Conservation (phyloP, 2,329 filamentous ascomycete species). For the Elsinoe arachidis region DNA sequence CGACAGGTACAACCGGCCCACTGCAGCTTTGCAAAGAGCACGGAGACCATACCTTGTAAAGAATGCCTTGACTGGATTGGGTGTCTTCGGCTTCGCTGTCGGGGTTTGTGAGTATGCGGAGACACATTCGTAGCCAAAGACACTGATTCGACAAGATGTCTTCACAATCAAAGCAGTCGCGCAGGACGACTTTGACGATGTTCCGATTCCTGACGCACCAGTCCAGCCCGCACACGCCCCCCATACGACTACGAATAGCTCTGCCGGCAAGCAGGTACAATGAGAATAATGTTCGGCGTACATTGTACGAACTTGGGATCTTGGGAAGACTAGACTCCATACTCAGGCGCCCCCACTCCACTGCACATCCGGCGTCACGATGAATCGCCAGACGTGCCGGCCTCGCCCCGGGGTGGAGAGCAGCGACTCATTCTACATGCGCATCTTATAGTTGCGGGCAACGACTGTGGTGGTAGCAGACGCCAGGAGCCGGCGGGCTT, state of each 20-base stretch:
- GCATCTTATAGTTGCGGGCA: too few species aligned
- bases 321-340: not conserved
- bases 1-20: slow-evolving; percentile 75
- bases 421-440: too few species aligned
- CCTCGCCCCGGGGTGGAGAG: too few species aligned
- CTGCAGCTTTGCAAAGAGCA: slow-evolving; percentile 81
- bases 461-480: too few species aligned
- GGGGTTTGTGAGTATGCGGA: slow-evolving; percentile 65
- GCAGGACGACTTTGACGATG: slow-evolving; percentile 95
- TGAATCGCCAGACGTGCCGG: not conserved
- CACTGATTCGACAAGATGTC: slow-evolving; percentile 40
- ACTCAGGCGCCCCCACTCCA: not conserved
- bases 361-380: not conserved
- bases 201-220: slow-evolving; percentile 74
- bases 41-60: slow-evolving; percentile 85
- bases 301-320: too few species aligned
- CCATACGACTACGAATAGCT: slow-evolving; percentile 17
- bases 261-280: not conserved
- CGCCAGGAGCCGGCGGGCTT: too few species aligned
- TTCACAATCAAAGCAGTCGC: slow-evolving; percentile 77
- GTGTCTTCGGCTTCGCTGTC: slow-evolving; percentile 64
- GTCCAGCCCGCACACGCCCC: slow-evolving; percentile 36
- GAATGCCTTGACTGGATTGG: slow-evolving; percentile 75
- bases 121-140: not conserved
- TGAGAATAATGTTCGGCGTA: not conserved